Percentiles rank a stretch among this genome's conserved stretches.
Evolutionary conservation across 345 rosid species (phyloP).

Genomic region (Corymbia maculata): DNA sequence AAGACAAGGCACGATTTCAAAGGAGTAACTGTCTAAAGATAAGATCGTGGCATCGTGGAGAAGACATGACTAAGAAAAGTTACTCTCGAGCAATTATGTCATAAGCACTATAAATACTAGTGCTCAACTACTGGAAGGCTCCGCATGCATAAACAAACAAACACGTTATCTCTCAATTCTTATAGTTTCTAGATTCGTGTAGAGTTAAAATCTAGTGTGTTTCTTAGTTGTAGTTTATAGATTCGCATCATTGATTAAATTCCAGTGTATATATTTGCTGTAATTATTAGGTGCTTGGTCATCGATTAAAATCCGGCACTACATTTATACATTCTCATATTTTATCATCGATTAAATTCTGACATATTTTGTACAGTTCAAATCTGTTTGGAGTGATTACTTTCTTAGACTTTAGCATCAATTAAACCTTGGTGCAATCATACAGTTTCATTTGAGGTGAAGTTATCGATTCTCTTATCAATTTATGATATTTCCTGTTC

Average conservation of each 20-base stretch:
- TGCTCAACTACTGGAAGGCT: background rate
- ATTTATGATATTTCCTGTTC: background rate
- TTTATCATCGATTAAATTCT: no score
- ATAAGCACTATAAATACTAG: background rate
- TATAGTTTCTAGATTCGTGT: background rate
- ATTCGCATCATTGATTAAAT: no score
- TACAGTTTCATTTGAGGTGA: background rate
- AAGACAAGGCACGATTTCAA: background rate
- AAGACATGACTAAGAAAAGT: background rate
- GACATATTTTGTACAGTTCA: background rate
- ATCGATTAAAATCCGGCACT: background rate
- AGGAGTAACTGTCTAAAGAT: background rate
- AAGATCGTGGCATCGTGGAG: background rate
- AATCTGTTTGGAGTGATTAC: background rate
- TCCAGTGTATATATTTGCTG: accelerated
- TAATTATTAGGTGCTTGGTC: background rate
- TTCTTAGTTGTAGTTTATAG: background rate
- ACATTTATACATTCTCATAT: background rate
- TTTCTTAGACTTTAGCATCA: background rate
- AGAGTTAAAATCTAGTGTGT: background rate
- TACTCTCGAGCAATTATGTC: background rate
- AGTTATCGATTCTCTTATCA: background rate
- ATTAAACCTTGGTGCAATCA: no score
- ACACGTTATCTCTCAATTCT: background rate
- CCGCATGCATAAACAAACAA: background rate